Evolutionary conservation across 2,329 filamentous ascomycete species (phyloP), one percentile per base, ranked within the genome.

Genomic region (Trichoderma sp.): DNA sequence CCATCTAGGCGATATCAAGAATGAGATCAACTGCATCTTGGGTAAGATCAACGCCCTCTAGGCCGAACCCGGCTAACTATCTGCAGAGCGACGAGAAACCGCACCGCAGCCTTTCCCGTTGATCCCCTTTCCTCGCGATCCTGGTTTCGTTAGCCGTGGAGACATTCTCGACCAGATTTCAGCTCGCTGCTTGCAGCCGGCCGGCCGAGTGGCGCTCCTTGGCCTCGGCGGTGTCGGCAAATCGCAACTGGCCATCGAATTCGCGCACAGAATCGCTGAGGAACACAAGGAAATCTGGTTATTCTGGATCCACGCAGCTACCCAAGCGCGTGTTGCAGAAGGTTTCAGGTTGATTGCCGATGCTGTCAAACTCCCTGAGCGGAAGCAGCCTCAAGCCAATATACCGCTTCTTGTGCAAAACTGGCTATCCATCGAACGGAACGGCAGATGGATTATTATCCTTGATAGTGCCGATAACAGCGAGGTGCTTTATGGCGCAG

Each of bases 151-250:
- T 12, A 39, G 73, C 32, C 75, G 74, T 5, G 73, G 70, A 9
- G 73, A 74, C 48, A 73, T 79, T 19, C 70, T 76, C n/a, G 53
- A 67, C 2, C 72, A 72, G 64, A 63, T 78, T 25, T 56, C 61
- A 9, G 25, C 71, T 27, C 69, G 70, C 63, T 75, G 72, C 50
- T 60, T 64, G 7, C 57, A 70, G 13, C 68, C 72, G 1, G 52
- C 61, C 1, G 59, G 63, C 1, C 74, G 75, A 1, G 71, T 76
- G 17, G 77, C 77, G 1, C 73, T 79, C 9, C 70, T 76, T 0
- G 78, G 78, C 17, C 69, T 80, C 2, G 78, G 78, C 5, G 77
- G 78, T 17, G 72, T 78, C 52, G 69, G 78, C 60, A 67, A 67
- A n/a, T 60, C 64, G 13, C 64, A 61, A 3, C n/a, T 67, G 9